phyloP scores from a whole-genome alignment of 257 asterid genomes.

The Plantago major region DNA sequence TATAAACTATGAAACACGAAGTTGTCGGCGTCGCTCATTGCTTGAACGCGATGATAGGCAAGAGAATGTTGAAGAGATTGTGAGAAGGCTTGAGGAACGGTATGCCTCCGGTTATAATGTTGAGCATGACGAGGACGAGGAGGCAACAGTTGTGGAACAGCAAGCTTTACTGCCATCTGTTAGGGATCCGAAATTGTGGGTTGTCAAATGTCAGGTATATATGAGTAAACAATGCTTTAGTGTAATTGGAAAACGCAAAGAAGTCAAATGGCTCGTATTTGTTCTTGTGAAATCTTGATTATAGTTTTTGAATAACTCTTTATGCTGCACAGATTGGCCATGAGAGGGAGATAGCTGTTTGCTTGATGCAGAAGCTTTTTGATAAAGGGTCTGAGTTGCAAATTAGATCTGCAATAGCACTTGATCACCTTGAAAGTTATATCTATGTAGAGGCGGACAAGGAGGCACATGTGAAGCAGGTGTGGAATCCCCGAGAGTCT shows the following conservation, averaged over 20 bases:
- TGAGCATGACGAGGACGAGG: slow-evolving; percentile 65
- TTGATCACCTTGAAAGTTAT: slow-evolving; percentile 81
- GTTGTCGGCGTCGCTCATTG: slow-evolving; percentile 63
- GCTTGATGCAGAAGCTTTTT: slow-evolving; percentile 89
- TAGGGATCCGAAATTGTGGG: slow-evolving; percentile 95
- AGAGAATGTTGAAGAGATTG: slow-evolving; percentile 83
- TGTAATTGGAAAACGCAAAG: background rate
- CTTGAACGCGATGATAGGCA: slow-evolving; percentile 86
- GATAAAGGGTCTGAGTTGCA: slow-evolving; percentile 88
- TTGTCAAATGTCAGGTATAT: slow-evolving; percentile 99
- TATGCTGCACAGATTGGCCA: slow-evolving; percentile 63
- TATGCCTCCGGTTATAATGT: slow-evolving; percentile 60
- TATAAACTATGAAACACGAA: slow-evolving; percentile 55
- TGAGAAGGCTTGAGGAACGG: slow-evolving; percentile 69
- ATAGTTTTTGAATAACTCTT: background rate
- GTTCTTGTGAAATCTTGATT: background rate
- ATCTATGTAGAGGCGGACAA: slow-evolving; percentile 91
- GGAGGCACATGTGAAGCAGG: slow-evolving; percentile 97
- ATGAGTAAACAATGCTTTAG: slow-evolving; percentile 28
- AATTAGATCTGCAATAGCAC: slow-evolving; percentile 83
- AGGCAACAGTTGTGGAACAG: slow-evolving; percentile 94
- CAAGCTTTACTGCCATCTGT: slow-evolving; percentile 96
- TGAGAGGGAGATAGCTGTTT: slow-evolving; percentile 93
- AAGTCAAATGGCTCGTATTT: background rate
- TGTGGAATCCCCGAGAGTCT: slow-evolving; percentile 20